Evolutionary conservation across 257 asterid species (phyloP).

Genomic region (Nicotiana undulata): DNA sequence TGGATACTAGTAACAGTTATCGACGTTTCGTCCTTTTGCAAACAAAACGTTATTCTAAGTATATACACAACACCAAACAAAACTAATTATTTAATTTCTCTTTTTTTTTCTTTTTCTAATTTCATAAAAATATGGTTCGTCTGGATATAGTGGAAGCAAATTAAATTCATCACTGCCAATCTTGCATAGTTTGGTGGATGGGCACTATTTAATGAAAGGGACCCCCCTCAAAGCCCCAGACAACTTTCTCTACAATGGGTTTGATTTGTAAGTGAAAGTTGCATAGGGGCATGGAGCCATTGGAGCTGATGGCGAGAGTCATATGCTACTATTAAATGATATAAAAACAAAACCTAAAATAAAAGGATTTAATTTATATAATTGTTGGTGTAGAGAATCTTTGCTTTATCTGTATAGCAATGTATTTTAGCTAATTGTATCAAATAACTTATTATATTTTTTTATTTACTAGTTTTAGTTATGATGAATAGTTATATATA

Average conservation of each 20-base stretch:
- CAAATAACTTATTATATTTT: neutral
- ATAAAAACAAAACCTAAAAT: neutral
- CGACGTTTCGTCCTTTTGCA: neutral
- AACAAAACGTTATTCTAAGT: neutral
- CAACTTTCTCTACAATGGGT: neutral
- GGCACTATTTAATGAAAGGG: no score
- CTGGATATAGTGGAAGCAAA: neutral
- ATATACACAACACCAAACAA: neutral
- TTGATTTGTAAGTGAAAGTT: neutral
- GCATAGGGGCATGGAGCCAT: conserved; percentile 5
- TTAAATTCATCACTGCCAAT: neutral
- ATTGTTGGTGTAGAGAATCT: no score
- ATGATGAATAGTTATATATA: neutral
- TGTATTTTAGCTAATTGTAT: no score
- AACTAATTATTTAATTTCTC: neutral
- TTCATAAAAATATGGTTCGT: neutral
- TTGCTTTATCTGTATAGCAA: no score
- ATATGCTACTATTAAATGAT: conserved; percentile 1
- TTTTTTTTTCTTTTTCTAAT: neutral
- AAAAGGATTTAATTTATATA: neutral
- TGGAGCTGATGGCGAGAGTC: neutral
- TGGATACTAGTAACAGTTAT: neutral
- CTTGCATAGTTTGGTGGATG: neutral
- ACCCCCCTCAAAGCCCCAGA: neutral
- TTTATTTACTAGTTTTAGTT: neutral